phyloP scores from a whole-genome alignment of 345 rosid species.

The Trapa incisa region DNA sequence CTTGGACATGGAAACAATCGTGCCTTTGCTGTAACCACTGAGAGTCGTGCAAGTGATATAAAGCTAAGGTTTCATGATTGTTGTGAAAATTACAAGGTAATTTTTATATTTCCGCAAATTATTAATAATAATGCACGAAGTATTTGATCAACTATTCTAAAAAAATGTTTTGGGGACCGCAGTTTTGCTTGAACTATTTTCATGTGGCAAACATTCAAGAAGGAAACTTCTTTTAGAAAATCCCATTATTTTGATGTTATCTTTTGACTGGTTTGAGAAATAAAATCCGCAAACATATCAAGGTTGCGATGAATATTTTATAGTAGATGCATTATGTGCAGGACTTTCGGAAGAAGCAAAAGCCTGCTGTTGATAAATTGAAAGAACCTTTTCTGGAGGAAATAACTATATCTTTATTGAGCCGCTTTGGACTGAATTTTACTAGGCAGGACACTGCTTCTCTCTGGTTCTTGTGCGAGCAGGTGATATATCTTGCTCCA shows the following conservation, averaged over 20 bases:
- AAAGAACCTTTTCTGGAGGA: conserved; percentile 75
- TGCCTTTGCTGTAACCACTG: conserved; percentile 80
- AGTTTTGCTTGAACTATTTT: not conserved
- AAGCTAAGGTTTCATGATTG: conserved; percentile 67
- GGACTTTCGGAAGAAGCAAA: conserved; percentile 41
- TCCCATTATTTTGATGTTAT: not conserved
- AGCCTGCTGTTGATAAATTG: conserved; percentile 62
- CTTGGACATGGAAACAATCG: conserved; percentile 69
- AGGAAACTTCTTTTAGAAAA: not conserved
- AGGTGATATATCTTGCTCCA: conserved; percentile 35
- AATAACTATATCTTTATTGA: conserved; percentile 49
- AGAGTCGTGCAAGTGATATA: conserved; percentile 85
- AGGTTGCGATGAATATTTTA: not conserved
- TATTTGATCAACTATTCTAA: not conserved
- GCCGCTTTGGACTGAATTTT: conserved; percentile 46
- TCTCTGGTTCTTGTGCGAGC: conserved; percentile 92
- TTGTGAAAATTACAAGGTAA: conserved; percentile 86
- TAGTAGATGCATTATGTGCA: conserved; percentile 15
- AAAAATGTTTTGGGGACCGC: not conserved
- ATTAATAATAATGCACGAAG: not conserved
- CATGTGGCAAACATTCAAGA: not conserved
- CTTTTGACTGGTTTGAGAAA: not conserved
- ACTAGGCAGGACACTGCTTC: conserved; percentile 66
- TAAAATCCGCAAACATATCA: not conserved
- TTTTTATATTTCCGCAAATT: not conserved